These are phyloP conservation scores for Termitomyces sp. DNA, from an alignment of 768 basidiomycete genomes.

Conservation along the genomic window DNA sequence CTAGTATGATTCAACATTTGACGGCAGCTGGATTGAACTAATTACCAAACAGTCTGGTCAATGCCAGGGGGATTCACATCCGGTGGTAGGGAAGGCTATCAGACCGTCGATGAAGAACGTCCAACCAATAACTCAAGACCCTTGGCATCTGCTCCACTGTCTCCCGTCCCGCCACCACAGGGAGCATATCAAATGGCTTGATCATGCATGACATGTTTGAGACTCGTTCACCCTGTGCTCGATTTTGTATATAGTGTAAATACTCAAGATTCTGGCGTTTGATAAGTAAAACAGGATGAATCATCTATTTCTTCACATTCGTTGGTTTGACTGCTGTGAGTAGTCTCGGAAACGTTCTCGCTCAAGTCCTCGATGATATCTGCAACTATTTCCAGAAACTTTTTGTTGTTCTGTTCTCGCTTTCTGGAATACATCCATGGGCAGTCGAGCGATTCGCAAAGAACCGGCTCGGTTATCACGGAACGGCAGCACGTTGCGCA, in stretches of 20 bases:
- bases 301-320: background rate
- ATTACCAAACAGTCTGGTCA: slow-evolving; percentile 57
- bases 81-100: slow-evolving; percentile 50
- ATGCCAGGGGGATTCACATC: slow-evolving; percentile 74
- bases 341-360: slow-evolving; percentile 5
- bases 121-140: slow-evolving; percentile 18
- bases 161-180: slow-evolving; percentile 19
- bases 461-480: slow-evolving; percentile 49
- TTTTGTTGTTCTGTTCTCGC: slow-evolving; percentile 42
- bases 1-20: slow-evolving; percentile 33
- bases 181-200: slow-evolving; percentile 40
- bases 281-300: slow-evolving; percentile 6
- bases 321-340: slow-evolving; percentile 6
- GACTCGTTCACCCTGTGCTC: background rate
- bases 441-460: slow-evolving; percentile 86
- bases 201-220: background rate
- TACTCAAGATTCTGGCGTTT: slow-evolving; percentile 4
- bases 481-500: slow-evolving; percentile 67
- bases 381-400: slow-evolving; percentile 27
- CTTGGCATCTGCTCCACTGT: slow-evolving; percentile 19
- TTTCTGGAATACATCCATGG: slow-evolving; percentile 73
- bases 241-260: background rate
- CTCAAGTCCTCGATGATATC: slow-evolving; percentile 31
- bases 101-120: slow-evolving; percentile 52
- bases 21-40: background rate